Evolutionary conservation across 2,329 filamentous ascomycete genomes (phyloP).

Genomic region (Calonectria hongkongensis): DNA sequence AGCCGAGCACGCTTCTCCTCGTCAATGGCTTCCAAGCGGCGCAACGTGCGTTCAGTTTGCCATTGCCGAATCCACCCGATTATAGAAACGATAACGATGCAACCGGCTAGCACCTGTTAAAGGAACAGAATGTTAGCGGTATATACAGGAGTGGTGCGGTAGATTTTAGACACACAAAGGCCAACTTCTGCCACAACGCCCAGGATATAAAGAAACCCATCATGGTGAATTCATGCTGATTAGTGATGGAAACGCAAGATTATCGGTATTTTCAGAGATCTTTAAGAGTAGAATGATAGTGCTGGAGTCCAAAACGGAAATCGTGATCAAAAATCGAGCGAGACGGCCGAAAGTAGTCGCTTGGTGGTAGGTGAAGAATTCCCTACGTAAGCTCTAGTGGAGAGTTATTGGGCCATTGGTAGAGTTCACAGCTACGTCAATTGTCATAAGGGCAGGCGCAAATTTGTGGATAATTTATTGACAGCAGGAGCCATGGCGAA

Average conservation of each 20-base stretch:
- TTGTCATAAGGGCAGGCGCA: not conserved
- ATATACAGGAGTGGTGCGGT: not conserved
- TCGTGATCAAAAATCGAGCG: conserved; percentile 39
- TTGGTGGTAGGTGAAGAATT: not conserved
- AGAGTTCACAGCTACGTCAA: not conserved
- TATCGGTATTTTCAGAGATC: not conserved
- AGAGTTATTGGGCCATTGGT: not conserved
- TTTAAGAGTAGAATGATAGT: not conserved
- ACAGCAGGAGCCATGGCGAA: not conserved
- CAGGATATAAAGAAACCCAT: conserved; percentile 79
- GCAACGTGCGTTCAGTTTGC: conserved; percentile 73
- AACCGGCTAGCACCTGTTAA: conserved; percentile 80
- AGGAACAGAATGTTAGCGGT: conserved; percentile 9
- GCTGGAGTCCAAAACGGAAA: conserved; percentile 45
- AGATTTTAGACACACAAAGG: conserved; percentile 79
- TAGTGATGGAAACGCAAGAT: conserved; percentile 22
- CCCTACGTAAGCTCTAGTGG: too few relatives aligned
- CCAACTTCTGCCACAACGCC: conserved; percentile 92
- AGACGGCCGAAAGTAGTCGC: not conserved
- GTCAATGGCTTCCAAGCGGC: conserved; percentile 78
- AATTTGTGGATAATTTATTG: not conserved
- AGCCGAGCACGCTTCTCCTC: conserved; percentile 76
- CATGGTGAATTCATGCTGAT: conserved; percentile 50
- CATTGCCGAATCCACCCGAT: conserved; percentile 81
- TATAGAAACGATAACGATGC: conserved; percentile 82